Evolutionary conservation across 1,284 basidiomycete genomes (phyloP).

Genomic region (Phellinidium pouzarii): DNA sequence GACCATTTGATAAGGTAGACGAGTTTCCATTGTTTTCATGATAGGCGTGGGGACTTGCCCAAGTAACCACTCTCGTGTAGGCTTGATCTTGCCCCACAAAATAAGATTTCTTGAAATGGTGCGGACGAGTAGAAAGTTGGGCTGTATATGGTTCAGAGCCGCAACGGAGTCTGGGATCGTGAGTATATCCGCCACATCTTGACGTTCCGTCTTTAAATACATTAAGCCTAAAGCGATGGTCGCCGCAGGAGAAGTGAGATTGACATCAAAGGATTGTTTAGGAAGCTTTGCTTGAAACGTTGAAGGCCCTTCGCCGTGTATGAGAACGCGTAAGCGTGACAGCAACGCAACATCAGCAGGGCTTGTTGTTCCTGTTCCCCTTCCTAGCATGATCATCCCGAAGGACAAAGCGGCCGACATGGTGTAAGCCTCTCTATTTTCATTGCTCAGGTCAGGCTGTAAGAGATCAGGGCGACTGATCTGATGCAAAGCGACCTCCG

Average conservation of each 20-base stretch:
- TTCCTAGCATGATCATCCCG: slow-evolving; percentile 93
- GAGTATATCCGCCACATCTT: slow-evolving; percentile 81
- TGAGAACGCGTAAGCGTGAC: slow-evolving; percentile 57
- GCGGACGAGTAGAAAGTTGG: slow-evolving; percentile 80
- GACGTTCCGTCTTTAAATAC: slow-evolving; percentile 81
- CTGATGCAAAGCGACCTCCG: slow-evolving; percentile 84
- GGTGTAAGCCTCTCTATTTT: slow-evolving; percentile 88
- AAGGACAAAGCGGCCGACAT: slow-evolving; percentile 86
- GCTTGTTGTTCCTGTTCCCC: slow-evolving; percentile 54
- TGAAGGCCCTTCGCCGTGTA: slow-evolving; percentile 60
- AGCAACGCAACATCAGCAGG: slow-evolving; percentile 72
- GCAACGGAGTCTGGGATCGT: slow-evolving; percentile 76
- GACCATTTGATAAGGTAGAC: slow-evolving; percentile 42
- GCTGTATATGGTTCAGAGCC: slow-evolving; percentile 80
- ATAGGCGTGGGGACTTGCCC: slow-evolving; percentile 71
- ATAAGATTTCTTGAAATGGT: slow-evolving; percentile 78
- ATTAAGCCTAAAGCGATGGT: slow-evolving; percentile 87
- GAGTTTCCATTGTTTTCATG: slow-evolving; percentile 46
- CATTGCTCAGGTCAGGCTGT: slow-evolving; percentile 75
- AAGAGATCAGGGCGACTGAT: slow-evolving; percentile 74
- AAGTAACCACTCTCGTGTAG: slow-evolving; percentile 75
- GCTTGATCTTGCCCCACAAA: slow-evolving; percentile 77
- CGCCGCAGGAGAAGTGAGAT: slow-evolving; percentile 85
- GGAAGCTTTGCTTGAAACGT: slow-evolving; percentile 29
- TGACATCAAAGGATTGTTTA: slow-evolving; percentile 67